phyloP scores from a whole-genome alignment of 75 land plant genomes.

The Selaginella tamariscina region DNA sequence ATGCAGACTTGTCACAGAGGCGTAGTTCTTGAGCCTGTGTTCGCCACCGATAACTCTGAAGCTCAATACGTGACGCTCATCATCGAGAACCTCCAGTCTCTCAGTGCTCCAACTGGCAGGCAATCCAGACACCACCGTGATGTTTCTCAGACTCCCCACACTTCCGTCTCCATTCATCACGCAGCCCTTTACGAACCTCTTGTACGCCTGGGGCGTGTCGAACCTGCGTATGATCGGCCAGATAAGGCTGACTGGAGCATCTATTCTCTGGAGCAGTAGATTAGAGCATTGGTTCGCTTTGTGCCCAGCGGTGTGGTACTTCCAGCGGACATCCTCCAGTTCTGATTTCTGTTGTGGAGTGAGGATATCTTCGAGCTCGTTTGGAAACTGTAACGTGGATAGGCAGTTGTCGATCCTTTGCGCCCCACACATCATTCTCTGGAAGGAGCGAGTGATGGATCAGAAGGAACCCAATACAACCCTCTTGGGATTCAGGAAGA shows the following conservation, averaged over 20 bases:
- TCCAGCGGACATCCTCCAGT: background rate
- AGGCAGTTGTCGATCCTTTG: background rate
- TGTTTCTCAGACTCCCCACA: constrained; percentile 42
- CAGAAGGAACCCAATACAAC: too few species aligned
- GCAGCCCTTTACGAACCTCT: background rate
- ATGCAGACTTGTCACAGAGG: constrained; percentile 45
- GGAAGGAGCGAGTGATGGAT: background rate
- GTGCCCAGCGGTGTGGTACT: background rate
- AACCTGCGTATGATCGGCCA: background rate
- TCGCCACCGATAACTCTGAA: background rate
- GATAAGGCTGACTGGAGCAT: background rate
- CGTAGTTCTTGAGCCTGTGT: constrained; percentile 28
- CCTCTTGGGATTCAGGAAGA: too few species aligned
- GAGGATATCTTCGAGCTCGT: background rate
- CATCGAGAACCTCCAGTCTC: constrained; percentile 10
- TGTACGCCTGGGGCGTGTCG: background rate
- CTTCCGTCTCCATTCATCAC: constrained; percentile 22
- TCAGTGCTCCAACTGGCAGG: constrained; percentile 29
- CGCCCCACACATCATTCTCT: background rate
- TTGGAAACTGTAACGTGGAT: background rate
- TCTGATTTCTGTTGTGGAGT: background rate
- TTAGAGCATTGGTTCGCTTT: background rate
- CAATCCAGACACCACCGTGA: constrained; percentile 45
- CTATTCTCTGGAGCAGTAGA: background rate
- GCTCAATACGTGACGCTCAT: background rate